Evolutionary conservation across 2,329 filamentous ascomycete genomes (phyloP), one percentile per base, ranked within the genome.

Genomic region (Nannizziopsis arthrosporioides): DNA sequence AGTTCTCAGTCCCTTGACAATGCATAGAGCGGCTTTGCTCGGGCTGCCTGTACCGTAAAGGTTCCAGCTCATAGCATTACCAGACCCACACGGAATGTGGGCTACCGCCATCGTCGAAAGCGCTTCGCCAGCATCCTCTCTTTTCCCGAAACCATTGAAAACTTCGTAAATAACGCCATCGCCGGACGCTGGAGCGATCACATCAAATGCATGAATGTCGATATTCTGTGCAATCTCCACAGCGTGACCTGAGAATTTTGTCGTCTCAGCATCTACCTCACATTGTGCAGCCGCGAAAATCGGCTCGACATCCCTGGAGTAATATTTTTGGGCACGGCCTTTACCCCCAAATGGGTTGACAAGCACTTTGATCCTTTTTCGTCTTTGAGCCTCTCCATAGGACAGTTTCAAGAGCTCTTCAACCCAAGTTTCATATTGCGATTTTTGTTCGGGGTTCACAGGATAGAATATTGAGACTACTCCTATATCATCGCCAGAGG

Each of bases 61-160:
- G 63, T 95, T 96, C 69, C 84, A 82, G 53, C 85, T 85, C 80
- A 96, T 84, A 17, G 86, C 92, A 64, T 98, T 98, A 5, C 92
- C 92, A 43, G 85, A 92, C 11, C 92, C 92, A 61, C 89, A 94
- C 1, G 92, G 92, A 32, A 98, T 74, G 60, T 94, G 86, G 17
- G 81, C 82, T 1, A 98, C 80, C 0, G 92, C 85, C 11, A 96
- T 69, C 58, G 82, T 84, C 17, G 73, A 69, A 51, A 98, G 68
- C 0, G 90, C 92, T 48, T 75, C 75, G 30, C 74, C 72, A 15
- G 88, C 88, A 65, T 95, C 85, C 3, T 74, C 61, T 35, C 87
- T 81, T 65, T 80, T 82, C 11, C 78, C 88, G 30, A 98, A 69
- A 0, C 92, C 92, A 61, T 98, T 96, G 71, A 95, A 94, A 7